Evolutionary conservation across 108 stramenopile genomes (phyloP), one percentile per base, ranked within the genome.

Genomic region (Cylindrotheca fusiformis): DNA sequence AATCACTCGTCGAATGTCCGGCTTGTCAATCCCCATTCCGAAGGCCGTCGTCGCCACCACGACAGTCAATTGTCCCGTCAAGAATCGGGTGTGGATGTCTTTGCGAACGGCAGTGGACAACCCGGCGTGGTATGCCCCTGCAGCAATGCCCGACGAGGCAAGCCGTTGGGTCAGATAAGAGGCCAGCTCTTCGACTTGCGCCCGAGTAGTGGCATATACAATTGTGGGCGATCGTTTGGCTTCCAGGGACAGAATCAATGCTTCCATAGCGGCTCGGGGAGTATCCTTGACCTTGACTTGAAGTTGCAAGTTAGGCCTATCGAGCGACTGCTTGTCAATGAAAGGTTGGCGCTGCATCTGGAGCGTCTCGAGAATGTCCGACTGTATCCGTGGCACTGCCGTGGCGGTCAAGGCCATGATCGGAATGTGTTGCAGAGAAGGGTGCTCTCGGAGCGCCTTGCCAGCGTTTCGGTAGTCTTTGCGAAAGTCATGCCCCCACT

Each of bases 1-100:
- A 32, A 97, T 62, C 47, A 99, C 96, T 14, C 79, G 71, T 20
- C 97, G 76, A 14, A 63, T 78, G 45, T 83, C 77, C 10, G 71
- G 67, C 52, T 78, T 80, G 71, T 97, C 97, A 65, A 99, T 97
- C 2, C 99, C 99, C 95, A 99, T 95, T 10, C 99, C 99, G 68
- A 97, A 98, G 3, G 97, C 99, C 0, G 91, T 82, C 1, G 99
- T 98, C 0, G 97, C 97, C 17, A 96, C 95, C 48, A 98, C 87
- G 20, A 97, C 81, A 1, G 74, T 26, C 21, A 74, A 81, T 46
- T 64, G 71, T 5, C 96, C 96, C 2, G 82, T 80, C 60, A 94
- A 79, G 72, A 95, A 98, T 6, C 75, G 69, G 14, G 54, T 65
- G 63, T 97, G 95, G 8, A 84, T 80, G 4, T 70, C 61, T 5